Evolutionary conservation across 1,139 yeast genomes (phyloP), one percentile per base, ranked within the genome.

Genomic region (Zygotorulaspora mrakii): DNA sequence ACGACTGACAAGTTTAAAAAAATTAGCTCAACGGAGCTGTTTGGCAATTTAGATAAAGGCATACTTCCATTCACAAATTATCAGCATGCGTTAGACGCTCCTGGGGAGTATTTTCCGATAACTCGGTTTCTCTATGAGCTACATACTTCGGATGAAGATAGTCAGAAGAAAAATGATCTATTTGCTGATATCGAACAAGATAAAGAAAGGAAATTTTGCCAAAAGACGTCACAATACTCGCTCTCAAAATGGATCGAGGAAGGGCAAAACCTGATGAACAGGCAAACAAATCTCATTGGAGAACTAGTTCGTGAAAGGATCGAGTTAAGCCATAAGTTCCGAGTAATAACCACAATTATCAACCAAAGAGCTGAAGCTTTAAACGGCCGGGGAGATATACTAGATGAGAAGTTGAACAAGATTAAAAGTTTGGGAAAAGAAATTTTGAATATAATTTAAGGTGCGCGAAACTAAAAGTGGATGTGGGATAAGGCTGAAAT

Each of bases 401-500:
- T 70, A 17, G 64, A 66, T 39, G 60, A 56, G 16, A 65, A 69
- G 46, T 54, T 69, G 28, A 48, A 48, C 4, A 62, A 63, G 33
- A 56, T 71, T 17, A 68, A 66, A 43, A 59, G 54, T 12, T 54
- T 70, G 22, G 73, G 73, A 8, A 58, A 60, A 27, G 71, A 68
- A 40, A 69, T 70, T 31, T 62, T 67, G n/a, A 54, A 59, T 32
- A 57, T 63, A 28, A 52, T 64, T 29, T 54, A 39, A n/a, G n/a
- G n/a, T n/a, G n/a, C n/a, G n/a, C n/a, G n/a, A n/a, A n/a, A n/a
- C n/a, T n/a, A n/a, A n/a, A n/a, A n/a, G n/a, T n/a, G n/a, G n/a
- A n/a, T n/a, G n/a, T n/a, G n/a, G n/a, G n/a, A n/a, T n/a, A n/a
- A n/a, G n/a, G n/a, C n/a, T n/a, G n/a, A n/a, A n/a, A n/a, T n/a